Percentiles rank a stretch among this genome's conserved stretches.
Conservation (phyloP, 306 rosid genomes). For the Begonia loranthoides region DNA sequence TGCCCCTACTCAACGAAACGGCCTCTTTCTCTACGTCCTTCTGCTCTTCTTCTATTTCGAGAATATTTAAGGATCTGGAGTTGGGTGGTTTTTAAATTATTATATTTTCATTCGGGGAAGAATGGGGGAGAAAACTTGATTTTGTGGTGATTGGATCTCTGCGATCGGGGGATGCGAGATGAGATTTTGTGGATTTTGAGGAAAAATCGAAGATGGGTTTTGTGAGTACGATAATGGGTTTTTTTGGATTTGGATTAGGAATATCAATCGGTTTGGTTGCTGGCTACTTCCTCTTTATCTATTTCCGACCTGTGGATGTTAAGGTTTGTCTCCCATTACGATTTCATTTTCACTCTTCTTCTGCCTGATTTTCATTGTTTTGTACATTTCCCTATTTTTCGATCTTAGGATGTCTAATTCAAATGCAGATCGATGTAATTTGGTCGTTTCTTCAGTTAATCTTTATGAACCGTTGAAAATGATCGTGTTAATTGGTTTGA, state of each 20-base stretch:
- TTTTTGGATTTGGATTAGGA: slow-evolving; percentile 69
- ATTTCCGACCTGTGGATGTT: slow-evolving; percentile 40
- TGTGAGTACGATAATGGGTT: slow-evolving; percentile 41
- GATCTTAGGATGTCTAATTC: too few relatives aligned
- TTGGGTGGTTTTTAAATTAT: too few relatives aligned
- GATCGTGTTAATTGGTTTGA: too few relatives aligned
- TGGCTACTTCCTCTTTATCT: slow-evolving; percentile 72
- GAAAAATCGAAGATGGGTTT: slow-evolving; percentile 40
- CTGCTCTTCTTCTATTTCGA: too few relatives aligned
- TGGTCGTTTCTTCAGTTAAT: too few relatives aligned
- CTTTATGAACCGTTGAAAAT: too few relatives aligned
- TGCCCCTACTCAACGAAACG: too few relatives aligned
- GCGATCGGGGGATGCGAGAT: neutral
- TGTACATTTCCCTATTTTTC: neutral
- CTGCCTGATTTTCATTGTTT: neutral
- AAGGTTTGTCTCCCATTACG: slow-evolving; percentile 22
- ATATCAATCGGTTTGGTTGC: slow-evolving; percentile 44
- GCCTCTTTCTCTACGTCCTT: too few relatives aligned
- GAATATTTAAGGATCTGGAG: too few relatives aligned
- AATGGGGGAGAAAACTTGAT: neutral
- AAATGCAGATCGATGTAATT: too few relatives aligned
- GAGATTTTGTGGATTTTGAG: neutral
- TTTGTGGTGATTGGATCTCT: slow-evolving; percentile 1
- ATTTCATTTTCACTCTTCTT: neutral
- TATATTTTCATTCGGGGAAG: neutral